Evolutionary conservation across 2,329 filamentous ascomycete species (phyloP), one percentile per base, ranked within the genome.

Genomic region (Graphiopsis chlorocephala): DNA sequence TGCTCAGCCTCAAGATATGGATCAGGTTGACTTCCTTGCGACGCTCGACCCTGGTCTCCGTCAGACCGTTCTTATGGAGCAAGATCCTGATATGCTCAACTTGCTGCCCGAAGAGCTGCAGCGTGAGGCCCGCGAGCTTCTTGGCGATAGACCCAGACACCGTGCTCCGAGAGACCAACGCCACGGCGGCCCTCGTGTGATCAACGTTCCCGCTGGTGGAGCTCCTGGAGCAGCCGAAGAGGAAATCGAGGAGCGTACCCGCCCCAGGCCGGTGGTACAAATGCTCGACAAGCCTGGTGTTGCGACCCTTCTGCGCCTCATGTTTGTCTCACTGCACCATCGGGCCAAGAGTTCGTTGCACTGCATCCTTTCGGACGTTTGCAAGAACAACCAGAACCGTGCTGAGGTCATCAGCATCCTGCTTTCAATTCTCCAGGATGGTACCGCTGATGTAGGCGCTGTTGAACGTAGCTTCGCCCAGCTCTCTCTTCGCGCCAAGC

Each of bases 211-310:
- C 12, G 61, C 61, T 5, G 35, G 25, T 17, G 50, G 61, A 17
- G 38, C 45, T 25, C 62, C 29, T 10, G 53, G 29, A 23, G 45
- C 20, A 20, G 50, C n/a, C 23, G 47, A 33, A 33, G 53, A 52
- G 28, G 55, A 59, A 6, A 29, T 35, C 15, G 53, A 58, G 28
- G 63, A 65, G 47, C 31, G 58, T 11, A 26, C 26, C 25, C 63
- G 63, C 15, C 25, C 55, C 17, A 90, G 91, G 67, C 89, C 92
- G 25, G 90, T 96, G 65, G 91, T 97, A 26, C 95, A 99, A 76
- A 97, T 99, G 90, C 86, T 99, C 31, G 95, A 99, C 78, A 97
- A 97, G 79, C 86, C 93, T 55, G 95, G 96, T 28, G 89, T 99
- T 69, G 95, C 96, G 28, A 98, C 95, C n/a, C 82, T 99, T 35